Conservation (phyloP, 2,329 filamentous ascomycete genomes). For the Diatrype stigma region DNA sequence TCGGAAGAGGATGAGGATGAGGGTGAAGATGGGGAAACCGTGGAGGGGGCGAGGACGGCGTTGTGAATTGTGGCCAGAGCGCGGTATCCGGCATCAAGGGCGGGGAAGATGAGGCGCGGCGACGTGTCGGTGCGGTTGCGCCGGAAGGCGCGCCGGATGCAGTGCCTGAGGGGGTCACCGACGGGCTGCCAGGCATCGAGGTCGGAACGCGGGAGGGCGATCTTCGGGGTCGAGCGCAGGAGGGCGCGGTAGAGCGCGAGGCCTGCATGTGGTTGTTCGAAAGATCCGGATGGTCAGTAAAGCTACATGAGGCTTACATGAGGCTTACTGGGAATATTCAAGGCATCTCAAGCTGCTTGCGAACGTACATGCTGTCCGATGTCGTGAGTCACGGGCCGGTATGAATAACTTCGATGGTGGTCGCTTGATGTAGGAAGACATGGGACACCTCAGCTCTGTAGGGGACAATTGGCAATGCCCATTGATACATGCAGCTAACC, state of each 20-base stretch:
- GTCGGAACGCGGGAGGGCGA: conserved; percentile 49
- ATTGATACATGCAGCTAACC: too few species aligned
- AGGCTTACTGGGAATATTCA: too few species aligned
- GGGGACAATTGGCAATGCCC: too few species aligned
- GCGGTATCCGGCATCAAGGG: conserved; percentile 63
- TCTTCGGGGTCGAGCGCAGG: conserved; percentile 50
- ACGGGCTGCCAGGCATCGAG: conserved; percentile 20
- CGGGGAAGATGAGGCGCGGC: conserved; percentile 54
- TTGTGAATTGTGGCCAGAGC: conserved; percentile 18
- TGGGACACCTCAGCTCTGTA: not conserved
- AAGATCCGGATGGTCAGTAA: not conserved
- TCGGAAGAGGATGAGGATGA: conserved; percentile 10
- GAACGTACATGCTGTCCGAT: conserved; percentile 46
- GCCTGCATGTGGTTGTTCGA: conserved; percentile 36
- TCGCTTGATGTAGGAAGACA: not conserved
- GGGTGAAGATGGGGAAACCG: not conserved
- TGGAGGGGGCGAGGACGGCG: conserved; percentile 3
- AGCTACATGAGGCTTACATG: too few species aligned
- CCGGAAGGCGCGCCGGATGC: conserved; percentile 60
- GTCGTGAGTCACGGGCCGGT: conserved; percentile 47
- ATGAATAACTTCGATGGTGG: conserved; percentile 30
- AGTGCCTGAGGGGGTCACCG: conserved; percentile 47
- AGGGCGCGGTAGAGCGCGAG: conserved; percentile 71
- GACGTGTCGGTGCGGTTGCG: conserved; percentile 56
- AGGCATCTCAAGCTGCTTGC: too few species aligned